phyloP scores from a whole-genome alignment of 371 early-diverging fungal species.

The Mucor indicus region DNA sequence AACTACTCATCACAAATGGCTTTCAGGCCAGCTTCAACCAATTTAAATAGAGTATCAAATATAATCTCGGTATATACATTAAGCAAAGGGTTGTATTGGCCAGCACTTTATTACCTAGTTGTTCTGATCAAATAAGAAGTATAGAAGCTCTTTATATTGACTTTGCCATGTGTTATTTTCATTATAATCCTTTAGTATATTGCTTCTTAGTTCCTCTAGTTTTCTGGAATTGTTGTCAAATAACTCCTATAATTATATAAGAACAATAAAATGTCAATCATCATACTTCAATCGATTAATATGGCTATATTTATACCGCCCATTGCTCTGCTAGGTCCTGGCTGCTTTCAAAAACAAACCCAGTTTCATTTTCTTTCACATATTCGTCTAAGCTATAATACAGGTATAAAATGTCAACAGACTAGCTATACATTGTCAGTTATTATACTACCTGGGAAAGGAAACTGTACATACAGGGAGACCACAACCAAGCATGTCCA shows the following conservation, averaged over 20 bases:
- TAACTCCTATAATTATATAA: constrained; percentile 37
- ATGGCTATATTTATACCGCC: no score
- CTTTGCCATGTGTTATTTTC: constrained; percentile 42
- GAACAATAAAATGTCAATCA: neutral
- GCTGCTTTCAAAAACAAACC: constrained; percentile 71
- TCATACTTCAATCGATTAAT: neutral
- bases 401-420: no score
- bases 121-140: constrained; percentile 18
- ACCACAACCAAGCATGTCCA: constrained; percentile 97
- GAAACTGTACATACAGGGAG: constrained; percentile 83
- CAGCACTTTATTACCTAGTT: no score
- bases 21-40: no score
- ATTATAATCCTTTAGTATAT: constrained; percentile 37
- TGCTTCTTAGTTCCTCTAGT: constrained; percentile 22
- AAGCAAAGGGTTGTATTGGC: no score
- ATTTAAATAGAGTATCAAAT: no score
- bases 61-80: no score
- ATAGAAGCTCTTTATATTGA: constrained; percentile 30
- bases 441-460: constrained; percentile 59
- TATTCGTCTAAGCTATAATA: constrained; percentile 72
- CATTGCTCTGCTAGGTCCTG: constrained; percentile 63
- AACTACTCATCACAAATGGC: no score
- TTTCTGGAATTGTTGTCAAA: constrained; percentile 32
- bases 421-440: neutral
- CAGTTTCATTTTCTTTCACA: constrained; percentile 72